Evolutionary conservation across 352 stramenopile genomes (phyloP), one percentile per base, ranked within the genome.

Genomic region (Phytopythium delawarense): DNA sequence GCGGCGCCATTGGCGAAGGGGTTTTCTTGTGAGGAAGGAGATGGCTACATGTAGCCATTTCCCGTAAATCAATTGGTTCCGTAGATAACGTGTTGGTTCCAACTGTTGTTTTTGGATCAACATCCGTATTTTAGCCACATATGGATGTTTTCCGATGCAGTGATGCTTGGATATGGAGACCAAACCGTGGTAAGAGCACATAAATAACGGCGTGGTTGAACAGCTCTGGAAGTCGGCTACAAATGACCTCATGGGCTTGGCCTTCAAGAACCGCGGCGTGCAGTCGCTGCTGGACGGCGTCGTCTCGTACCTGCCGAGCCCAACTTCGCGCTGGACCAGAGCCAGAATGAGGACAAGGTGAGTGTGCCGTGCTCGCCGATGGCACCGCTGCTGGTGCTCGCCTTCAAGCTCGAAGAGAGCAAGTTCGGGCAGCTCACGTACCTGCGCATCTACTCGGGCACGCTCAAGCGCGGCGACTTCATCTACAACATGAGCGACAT

Each of bases 381-480:
- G 7, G 89, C 95, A 67, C 95, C 96, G 54, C 75, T 99, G 37
- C 75, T 99, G 25, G 97, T 97, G 23, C 86, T 99, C 21, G 97
- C 98, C 28, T 99, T 99, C 82, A 99, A 99, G 85, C 80, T 99
- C 37, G 97, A 99, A 71, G 97, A 99, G 71, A 97, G 96, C 49
- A 96, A 95, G 63, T 99, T 98, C 70, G 98, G 97, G 18, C 98
- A 99, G 80, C 86, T 99, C 46, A 99, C 97, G 49, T 99, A 99
- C 78, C 98, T 99, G 92, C 84, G 97, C 51, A 81, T 98, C 45
- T 94, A 94, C 82, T 90, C 81, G 25, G 85, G 85, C 21, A 90
- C 82, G 35, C 78, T 94, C 57, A 96, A 96, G 72, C 85, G 86
- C 64, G 81, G 81, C 58, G 81, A 81, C 59, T 92, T 94, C 61